Evolutionary conservation across 306 rosid species (phyloP), one percentile per base, ranked within the genome.

Genomic region (Cucurbita ficifolia): DNA sequence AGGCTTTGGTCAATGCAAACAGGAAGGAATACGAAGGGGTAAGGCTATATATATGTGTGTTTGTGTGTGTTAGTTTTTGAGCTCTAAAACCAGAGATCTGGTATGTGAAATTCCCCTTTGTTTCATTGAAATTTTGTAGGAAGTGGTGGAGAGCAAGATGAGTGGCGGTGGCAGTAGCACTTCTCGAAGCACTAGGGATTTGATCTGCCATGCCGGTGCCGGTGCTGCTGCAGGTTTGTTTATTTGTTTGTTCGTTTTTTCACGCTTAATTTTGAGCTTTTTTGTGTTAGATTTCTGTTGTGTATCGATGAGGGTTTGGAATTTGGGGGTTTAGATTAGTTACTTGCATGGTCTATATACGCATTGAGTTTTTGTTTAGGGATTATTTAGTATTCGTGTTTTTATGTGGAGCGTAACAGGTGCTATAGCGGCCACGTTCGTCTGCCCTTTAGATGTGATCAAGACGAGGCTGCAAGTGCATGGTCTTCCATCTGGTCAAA

Each of bases 381-480:
- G 72, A 65, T 48, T 51, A 38, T 42, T 40, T 18, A 9, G 8
- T 22, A 40, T 52, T 42, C 17, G 29, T 53, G 50, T 39, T 39
- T 2, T 59, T 60, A 52, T 73, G 74, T 14, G 63, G 76, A 72
- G 79, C 65, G 76, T 75, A 78, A 52, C 82, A 94, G 99, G 97
- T 78, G 82, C 97, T 18, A 87, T 91, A 58, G 99, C 97, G 35
- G 99, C 99, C 58, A 91, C 99, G 35, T 87, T 94, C 75, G 87
- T 94, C 54, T 94, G 97, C 69, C 99, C 99, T 3, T 81, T 94
- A 83, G 99, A 94, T 85, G 99, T 94, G 80, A 94, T 94, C 89
- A 94, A 90, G 87, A 94, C 99, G 38, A 89, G 99, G 82, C 77
- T 94, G 57, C 99, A 94, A 82, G 99, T 94, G 68, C 97, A 89